A percentile compares a stretch with the other conserved stretches of the same genome.
phyloP scores from a whole-genome alignment of 192 early-diverging fungal species.

The Gamsiella multidivaricata region DNA sequence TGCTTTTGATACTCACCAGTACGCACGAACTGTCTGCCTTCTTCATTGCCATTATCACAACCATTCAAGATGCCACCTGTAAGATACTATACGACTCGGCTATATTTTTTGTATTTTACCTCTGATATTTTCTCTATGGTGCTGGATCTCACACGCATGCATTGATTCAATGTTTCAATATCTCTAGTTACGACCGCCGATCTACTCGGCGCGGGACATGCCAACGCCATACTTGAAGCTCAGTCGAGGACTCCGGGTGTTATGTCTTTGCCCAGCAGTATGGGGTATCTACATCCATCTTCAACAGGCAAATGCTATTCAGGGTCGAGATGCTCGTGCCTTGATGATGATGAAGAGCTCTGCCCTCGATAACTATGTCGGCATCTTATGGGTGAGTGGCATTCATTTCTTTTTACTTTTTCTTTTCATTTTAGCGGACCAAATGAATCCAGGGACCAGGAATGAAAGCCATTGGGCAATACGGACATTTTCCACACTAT shows the following conservation, averaged over 20 bases:
- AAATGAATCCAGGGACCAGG: too few species aligned
- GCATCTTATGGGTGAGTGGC: constrained; percentile 43
- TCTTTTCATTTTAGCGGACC: constrained; percentile 10
- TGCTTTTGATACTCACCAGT: too few species aligned
- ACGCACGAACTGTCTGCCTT: too few species aligned
- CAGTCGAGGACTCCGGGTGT: constrained; percentile 29
- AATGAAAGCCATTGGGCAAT: too few species aligned
- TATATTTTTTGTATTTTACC: background rate
- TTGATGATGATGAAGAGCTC: constrained; percentile 50
- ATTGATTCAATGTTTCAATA: too few species aligned
- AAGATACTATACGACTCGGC: too few species aligned
- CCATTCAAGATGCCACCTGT: too few species aligned
- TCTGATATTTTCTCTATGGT: background rate
- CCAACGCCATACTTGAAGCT: constrained; percentile 25
- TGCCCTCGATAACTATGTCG: constrained; percentile 49
- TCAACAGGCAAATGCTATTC: constrained; percentile 29
- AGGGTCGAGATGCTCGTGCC: constrained; percentile 37
- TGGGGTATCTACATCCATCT: constrained; percentile 53
- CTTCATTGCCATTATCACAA: too few species aligned
- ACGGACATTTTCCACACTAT: background rate
- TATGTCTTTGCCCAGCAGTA: constrained; percentile 44
- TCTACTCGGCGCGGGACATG: constrained; percentile 41
- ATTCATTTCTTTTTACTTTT: background rate
- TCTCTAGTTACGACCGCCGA: constrained; percentile 30
- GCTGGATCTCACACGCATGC: too few species aligned